Evolutionary conservation across 2,329 filamentous ascomycete genomes (phyloP).

Genomic region (Fusarium verticillioides): DNA sequence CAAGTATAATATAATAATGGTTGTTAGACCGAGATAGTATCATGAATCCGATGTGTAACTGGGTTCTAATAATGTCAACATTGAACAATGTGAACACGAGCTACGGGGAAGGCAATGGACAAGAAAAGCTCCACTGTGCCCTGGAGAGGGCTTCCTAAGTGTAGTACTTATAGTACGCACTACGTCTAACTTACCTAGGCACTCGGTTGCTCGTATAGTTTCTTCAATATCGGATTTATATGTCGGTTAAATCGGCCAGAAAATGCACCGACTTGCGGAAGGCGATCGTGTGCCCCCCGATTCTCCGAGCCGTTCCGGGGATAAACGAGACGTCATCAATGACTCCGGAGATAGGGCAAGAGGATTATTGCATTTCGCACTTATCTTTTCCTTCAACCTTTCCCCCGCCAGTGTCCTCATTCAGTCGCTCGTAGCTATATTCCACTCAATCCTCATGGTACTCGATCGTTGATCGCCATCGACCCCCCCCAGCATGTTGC

Average conservation of each 20-base stretch:
- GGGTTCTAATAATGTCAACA: not conserved
- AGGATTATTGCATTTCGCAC: constrained; percentile 5
- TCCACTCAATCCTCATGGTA: constrained; percentile 18
- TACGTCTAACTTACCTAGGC: not conserved
- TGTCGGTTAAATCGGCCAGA: constrained; percentile 10
- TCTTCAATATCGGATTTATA: not conserved
- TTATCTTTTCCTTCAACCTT: too few relatives aligned
- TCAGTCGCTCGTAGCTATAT: not conserved
- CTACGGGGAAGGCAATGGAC: not conserved
- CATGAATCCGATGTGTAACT: not conserved
- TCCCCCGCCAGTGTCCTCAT: not conserved
- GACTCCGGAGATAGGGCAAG: constrained; percentile 12
- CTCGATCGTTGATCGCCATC: constrained; percentile 11
- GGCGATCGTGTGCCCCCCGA: constrained; percentile 30
- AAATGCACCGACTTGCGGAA: constrained; percentile 22
- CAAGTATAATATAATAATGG: not conserved
- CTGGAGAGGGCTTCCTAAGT: not conserved
- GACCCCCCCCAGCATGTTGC: constrained; percentile 44
- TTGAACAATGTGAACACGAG: not conserved
- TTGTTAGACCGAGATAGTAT: not conserved
- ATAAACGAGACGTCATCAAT: constrained; percentile 44
- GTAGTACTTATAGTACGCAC: not conserved
- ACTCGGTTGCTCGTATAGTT: not conserved
- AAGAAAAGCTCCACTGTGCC: not conserved
- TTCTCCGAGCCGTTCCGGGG: constrained; percentile 40